phyloP scores from a whole-genome alignment of 192 early-diverging fungal genomes.

The Jimgerdemannia lactiflua region DNA sequence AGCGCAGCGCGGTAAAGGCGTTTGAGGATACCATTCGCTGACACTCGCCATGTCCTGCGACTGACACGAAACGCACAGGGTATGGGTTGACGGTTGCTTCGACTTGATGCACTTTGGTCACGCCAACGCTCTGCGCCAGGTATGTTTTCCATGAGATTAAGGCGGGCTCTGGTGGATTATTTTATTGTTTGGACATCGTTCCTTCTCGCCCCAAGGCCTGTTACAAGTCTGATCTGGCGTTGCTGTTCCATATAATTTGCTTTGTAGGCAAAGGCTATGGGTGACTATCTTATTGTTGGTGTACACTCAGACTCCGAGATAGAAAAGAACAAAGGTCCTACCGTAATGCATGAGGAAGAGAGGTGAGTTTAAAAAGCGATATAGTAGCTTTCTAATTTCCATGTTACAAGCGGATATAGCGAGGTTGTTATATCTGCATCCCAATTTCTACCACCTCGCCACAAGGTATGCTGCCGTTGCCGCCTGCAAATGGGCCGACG shows the following conservation, averaged over 20 bases:
- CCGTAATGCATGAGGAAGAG: conserved; percentile 96
- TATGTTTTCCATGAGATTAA: conserved; percentile 23
- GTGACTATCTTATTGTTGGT: conserved; percentile 92
- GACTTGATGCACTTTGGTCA: conserved; percentile 98
- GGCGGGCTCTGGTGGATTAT: neutral
- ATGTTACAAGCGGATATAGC: neutral
- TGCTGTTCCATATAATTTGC: neutral
- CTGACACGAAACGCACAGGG: conserved; percentile 18
- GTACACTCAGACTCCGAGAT: conserved; percentile 96
- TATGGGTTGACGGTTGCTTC: conserved; percentile 96
- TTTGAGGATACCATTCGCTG: neutral
- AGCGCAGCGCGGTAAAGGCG: neutral
- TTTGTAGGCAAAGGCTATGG: conserved; percentile 86
- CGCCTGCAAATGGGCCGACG: conserved; percentile 96
- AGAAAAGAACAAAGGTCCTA: conserved; percentile 92
- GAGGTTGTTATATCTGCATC: neutral
- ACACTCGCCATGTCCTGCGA: neutral
- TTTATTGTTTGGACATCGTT: neutral
- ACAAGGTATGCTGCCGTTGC: conserved; percentile 87
- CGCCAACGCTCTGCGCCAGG: conserved; percentile 94
- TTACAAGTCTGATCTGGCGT: neutral
- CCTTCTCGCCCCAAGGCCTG: neutral
- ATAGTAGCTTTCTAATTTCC: neutral
- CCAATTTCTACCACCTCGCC: neutral
- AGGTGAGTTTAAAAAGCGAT: conserved; percentile 41